Evolutionary conservation across 2,329 filamentous ascomycete genomes (phyloP), one percentile per base, ranked within the genome.

Genomic region (Rachicladosporium sp.): DNA sequence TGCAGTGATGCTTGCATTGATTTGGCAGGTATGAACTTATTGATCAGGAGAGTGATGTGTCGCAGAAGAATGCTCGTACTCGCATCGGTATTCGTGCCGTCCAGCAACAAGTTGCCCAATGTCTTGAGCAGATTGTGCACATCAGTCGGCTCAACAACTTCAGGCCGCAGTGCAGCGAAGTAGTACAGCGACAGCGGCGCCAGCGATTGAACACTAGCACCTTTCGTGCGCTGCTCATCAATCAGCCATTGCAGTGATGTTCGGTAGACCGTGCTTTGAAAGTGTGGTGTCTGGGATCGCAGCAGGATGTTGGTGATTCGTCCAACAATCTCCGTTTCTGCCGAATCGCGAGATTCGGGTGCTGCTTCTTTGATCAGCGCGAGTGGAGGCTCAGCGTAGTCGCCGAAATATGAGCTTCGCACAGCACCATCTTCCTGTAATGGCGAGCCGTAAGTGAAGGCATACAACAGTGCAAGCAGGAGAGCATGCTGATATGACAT

Each of bases 291-390:
- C 36, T 76, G 66, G 10, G 68, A 63, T 34, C 72, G 65, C 27
- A 80, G 61, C 34, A 80, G 72, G 34, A 77, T 58, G 47, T 74
- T 78, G 50, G 68, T 69, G 29, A 81, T 67, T 33, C 73, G 66
- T 13, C 77, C 78, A 11, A 80, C 65, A 5, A 76, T 65, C 42
- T 80, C 74, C 6, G 79, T 57, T 5, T 73, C 68, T 4, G 61
- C 58, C 37, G 71, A 64, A 46, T 78, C 68, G 27, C 62, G 50
- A 32, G 60, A 56, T 2, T 56, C 53, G 4, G 45, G 44, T 29
- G 56, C 49, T 3, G 54, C 52, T 21, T 56, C 59, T 4, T 57
- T 57, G 13, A 60, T 50, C 21, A 63, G 57, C 31, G 54, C 46
- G 9, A 68, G 44, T 11, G 69, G 53, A 10, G 66, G 64, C 11